Base-by-base conservation (phyloP, 257 asterid genomes). In the Solanum dulcamara region DNA sequence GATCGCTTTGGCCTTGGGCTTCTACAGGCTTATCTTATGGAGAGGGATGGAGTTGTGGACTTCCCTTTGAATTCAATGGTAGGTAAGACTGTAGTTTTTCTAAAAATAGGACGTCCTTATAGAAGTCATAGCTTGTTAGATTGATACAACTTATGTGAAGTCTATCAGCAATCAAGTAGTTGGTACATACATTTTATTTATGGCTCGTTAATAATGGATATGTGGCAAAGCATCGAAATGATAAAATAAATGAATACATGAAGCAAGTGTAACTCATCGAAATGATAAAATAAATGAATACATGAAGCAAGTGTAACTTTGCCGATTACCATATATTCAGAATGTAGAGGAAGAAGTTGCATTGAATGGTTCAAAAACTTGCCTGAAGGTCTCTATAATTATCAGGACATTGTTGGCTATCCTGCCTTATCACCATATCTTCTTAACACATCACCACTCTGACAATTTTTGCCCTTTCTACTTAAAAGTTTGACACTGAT, bases 61-160 rank as follows among this genome's bases (percentile, higher is more conserved):
- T 85, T 88, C 89, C 95, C 97, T 80, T 86, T 93, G 89, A 94
- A 93, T 92, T 90, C 97, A 93, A 94, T 93, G 99, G 99, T 95
- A 92, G 97, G 97, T 93, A 92, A 91, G 94, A 87, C 87, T 74
- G 71, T 86, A 85, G 89, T 89, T 86, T 87, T 14, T 75, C 26
- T 86, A 42, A 14, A 40, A 74, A 24, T 24, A 42, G 38, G 0
- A 74, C 0, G 22, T 74, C 0, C 35, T 40, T 74, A 74, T 30
- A 38, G 3, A 71, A 71, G 22, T 0, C 6, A 6, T 53, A n/a
- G 33, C 55, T 72, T 38, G 55, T 72, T 72, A 38, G 81, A 71
- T 66, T 0, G 42, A 30, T 66, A 11, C 51, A 22, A 38, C 0
- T 37, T 71, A 0, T 71, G 53, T 71, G 38, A 22, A 38, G 12